Evolutionary conservation across 2,329 filamentous ascomycete genomes (phyloP).

Genomic region (Ceratocystis smalleyi): DNA sequence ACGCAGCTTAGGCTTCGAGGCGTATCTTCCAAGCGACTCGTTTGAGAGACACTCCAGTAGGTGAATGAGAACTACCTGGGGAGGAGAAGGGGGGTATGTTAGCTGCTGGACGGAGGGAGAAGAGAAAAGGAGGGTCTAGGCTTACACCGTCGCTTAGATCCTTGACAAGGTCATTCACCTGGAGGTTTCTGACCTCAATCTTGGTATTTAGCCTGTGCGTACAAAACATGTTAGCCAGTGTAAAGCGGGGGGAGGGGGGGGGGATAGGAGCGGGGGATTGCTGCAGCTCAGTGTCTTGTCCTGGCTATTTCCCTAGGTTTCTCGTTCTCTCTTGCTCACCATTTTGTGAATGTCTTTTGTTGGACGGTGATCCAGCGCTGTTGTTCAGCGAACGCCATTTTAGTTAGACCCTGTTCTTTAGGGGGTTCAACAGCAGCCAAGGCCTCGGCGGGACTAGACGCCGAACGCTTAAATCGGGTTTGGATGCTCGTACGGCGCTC

Average conservation of each 20-base stretch:
- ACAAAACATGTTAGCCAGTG: background rate
- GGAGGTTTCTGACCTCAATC: constrained; percentile 59
- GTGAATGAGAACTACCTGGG: constrained; percentile 81
- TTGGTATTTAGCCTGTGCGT: constrained; percentile 83
- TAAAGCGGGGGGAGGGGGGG: no score
- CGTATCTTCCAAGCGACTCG: constrained; percentile 92
- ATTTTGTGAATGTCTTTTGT: constrained; percentile 99
- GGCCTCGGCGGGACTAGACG: constrained; percentile 28
- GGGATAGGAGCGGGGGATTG: no score
- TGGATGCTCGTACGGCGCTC: constrained; percentile 20
- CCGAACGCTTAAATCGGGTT: constrained; percentile 25
- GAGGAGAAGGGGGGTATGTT: constrained; percentile 1
- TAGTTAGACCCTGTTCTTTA: constrained; percentile 37
- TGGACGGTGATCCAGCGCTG: constrained; percentile 66
- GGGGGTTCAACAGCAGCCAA: constrained; percentile 32
- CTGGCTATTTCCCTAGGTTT: background rate
- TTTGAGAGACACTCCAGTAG: constrained; percentile 89
- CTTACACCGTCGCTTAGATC: constrained; percentile 89
- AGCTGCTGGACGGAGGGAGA: background rate
- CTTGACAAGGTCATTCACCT: constrained; percentile 71
- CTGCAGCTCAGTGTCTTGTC: background rate
- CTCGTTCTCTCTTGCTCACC: constrained; percentile 27
- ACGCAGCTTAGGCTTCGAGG: constrained; percentile 84
- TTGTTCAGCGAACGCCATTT: constrained; percentile 49
- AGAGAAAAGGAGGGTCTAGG: constrained; percentile 20